Evolutionary conservation across 805 yeast species (phyloP).

Genomic region (Aciculoconidium aculeatum): DNA sequence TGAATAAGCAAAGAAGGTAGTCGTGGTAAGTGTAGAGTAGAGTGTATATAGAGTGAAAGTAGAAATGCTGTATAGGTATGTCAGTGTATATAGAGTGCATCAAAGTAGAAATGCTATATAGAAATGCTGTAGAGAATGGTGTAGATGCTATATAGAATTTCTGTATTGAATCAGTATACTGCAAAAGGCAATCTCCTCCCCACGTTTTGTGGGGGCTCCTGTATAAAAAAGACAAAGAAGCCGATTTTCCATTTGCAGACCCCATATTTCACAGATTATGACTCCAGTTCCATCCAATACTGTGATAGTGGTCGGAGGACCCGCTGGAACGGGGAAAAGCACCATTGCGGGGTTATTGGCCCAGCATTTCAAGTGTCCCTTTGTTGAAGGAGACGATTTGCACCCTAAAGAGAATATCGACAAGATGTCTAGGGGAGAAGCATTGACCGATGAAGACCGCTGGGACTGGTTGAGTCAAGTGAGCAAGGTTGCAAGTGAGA

Average conservation of each 20-base stretch:
- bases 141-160: not conserved
- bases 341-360: conserved; percentile 61
- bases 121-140: not conserved
- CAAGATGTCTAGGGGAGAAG: conserved; percentile 78
- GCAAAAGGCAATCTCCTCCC: not conserved
- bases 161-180: not conserved
- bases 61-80: too few relatives aligned
- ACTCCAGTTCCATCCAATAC: conserved; percentile 4
- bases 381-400: conserved; percentile 78
- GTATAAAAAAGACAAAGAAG: too few relatives aligned
- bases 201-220: too few relatives aligned
- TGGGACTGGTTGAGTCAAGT: conserved; percentile 79
- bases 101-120: too few relatives aligned
- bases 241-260: too few relatives aligned
- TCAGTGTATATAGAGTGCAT: too few relatives aligned
- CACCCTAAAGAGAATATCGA: conserved; percentile 69
- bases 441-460: conserved; percentile 84
- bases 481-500: conserved; percentile 25
- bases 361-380: conserved; percentile 42
- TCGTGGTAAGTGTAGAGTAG: conserved; percentile 1
- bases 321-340: conserved; percentile 94
- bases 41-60: not conserved
- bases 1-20: conserved; percentile 13
- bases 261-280: too few relatives aligned
- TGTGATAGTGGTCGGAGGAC: conserved; percentile 78